Conservation (phyloP, 2,329 filamentous ascomycete genomes). For the Fusarium sterilihyphosum region DNA sequence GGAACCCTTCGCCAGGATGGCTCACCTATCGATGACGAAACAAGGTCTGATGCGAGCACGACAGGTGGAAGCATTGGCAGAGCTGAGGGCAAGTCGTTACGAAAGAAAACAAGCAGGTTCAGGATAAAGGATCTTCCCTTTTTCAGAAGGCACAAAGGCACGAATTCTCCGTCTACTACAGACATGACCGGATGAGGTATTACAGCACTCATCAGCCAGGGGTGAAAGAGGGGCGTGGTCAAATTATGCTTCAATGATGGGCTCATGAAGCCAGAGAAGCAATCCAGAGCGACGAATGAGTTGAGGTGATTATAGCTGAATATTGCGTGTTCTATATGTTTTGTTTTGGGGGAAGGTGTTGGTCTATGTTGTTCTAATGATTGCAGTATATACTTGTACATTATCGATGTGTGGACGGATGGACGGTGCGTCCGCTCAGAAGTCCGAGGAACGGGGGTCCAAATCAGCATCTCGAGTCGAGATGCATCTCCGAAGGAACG, state of each 20-base stretch:
- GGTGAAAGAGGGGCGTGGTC: background rate
- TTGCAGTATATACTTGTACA: conserved; percentile 43
- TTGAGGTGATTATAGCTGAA: conserved; percentile 3
- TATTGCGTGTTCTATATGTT: conserved; percentile 18
- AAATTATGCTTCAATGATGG: background rate
- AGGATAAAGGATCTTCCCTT: conserved; percentile 69
- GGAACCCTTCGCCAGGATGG: conserved; percentile 41
- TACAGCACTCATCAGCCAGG: conserved; percentile 25
- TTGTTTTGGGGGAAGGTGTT: conserved; percentile 13
- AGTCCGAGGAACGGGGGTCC: background rate
- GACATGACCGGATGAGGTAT: conserved; percentile 46
- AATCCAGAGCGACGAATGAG: background rate
- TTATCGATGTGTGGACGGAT: conserved; percentile 29
- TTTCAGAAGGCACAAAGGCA: conserved; percentile 63
- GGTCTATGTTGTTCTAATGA: conserved; percentile 21
- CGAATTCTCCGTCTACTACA: conserved; percentile 47
- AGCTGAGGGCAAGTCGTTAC: conserved; percentile 61
- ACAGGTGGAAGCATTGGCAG: conserved; percentile 57
- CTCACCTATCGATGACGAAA: conserved; percentile 43
- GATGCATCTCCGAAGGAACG: conserved; percentile 30
- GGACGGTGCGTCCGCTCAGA: background rate
- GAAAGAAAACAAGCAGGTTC: conserved; percentile 72
- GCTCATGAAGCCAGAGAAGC: background rate
- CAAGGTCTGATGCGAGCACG: conserved; percentile 44
- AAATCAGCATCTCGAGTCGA: conserved; percentile 22